Evolutionary conservation across 176 grass and related monocot genomes (phyloP), one percentile per base, ranked within the genome.

Genomic region (Ensete glaucum): DNA sequence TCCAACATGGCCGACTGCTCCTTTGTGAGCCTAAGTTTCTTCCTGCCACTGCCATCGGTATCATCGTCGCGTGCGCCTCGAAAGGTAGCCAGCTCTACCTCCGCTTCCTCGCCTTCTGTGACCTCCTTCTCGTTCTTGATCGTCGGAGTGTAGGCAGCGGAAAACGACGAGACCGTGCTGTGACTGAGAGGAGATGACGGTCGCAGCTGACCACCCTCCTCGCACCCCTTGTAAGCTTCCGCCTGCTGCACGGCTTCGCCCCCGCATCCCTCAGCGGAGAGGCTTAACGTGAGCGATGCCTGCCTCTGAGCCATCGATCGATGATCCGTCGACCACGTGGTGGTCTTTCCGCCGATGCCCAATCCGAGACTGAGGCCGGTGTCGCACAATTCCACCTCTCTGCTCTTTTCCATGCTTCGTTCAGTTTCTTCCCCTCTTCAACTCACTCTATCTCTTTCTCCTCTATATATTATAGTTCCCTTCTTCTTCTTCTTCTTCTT

Each of bases 1-100:
- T 77, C 75, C 60, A 77, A 25, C 48, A 77, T 52, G 60, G 75
- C 75, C 1, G 75, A 77, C 75, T 77, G 75, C 34, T 77, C 75
- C 75, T 77, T 77, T 19, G 75, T 77, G 20, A 77, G 75, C 43
- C 75, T 52, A 16, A 77, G 75, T 11, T 77, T 77, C 58, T 77
- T 77, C 60, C 62, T 65, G 2, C 29, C 59, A 16, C 60, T 12
- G 17, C 59, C 59, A 6, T 77, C 75, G 26, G 26, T 27, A 8
- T 58, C 75, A 11, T 53, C 75, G 11, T 77, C 57, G 21, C 21
- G 22, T 1, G 25, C 60, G 5, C 23, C 22, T 9, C 73, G 73
- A 48, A 17, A 75, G 8, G 53, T 26, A 16, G 26, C 26, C 15
- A 14, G n/a, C 26, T n/a, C 54, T 17, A 20, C 68, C 68, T 71